Evolutionary conservation across 371 early-diverging fungal genomes (phyloP), one percentile per base, ranked within the genome.

Genomic region (Apophysomyces elegans): DNA sequence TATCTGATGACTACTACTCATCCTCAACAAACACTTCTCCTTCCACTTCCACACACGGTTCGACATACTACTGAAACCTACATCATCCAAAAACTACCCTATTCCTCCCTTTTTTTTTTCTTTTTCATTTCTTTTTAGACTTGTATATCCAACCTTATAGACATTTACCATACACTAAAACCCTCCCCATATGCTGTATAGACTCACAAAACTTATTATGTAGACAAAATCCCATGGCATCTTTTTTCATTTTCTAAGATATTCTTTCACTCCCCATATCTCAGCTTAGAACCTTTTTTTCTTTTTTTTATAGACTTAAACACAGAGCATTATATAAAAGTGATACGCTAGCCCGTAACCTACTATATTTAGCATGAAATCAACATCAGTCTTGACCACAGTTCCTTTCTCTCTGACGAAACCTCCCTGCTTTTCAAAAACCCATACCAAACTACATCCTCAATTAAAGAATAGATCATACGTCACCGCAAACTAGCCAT

Each of bases 1-100:
- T 74, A 21, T 35, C 18, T n/a, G 37, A 38, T 26, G 39, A 59
- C 43, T 36, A 38, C 39, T 43, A 38, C 16, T 43, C 59, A 26
- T 16, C 54, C 18, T 50, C 54, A n/a, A 26, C 54, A 50, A 50
- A 18, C 18, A 18, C 54, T 26, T 50, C 54, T n/a, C 54, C 54
- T 5, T 50, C 54, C 21, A 21, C 54, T 21, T 50, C 54, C 11
- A 18, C 54, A 21, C n/a, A 50, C 54, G 54, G 54, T 26, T 50
- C 54, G 6, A 50, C 54, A 26, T 50, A 50, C 21, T 50, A 50
- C 11, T 50, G 21, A 50, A 26, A 26, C 4, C 16, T 50, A 18
- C 21, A 50, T 9, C 54, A 41, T 13, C 41, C 41, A 1, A 26
- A 26, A 1, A 26, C 32, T 2, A 26, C 32, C 32, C 32, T 2